Evolutionary conservation across 2,329 filamentous ascomycete species (phyloP).

Genomic region (Fusarium verticillioides): DNA sequence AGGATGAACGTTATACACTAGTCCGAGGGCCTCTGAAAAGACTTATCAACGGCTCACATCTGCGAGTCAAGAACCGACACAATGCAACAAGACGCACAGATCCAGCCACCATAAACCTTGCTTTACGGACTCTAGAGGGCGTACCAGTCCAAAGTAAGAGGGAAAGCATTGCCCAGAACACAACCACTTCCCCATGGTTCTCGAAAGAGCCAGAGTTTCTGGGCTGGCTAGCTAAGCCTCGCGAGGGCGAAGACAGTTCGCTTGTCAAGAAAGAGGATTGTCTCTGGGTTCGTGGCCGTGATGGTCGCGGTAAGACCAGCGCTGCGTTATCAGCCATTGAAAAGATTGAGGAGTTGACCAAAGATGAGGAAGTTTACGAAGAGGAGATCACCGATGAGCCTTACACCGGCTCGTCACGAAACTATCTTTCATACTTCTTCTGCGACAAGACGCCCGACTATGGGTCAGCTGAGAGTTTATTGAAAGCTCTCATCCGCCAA

Average conservation of each 20-base stretch:
- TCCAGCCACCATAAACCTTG: constrained; percentile 45
- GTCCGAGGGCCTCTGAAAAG: constrained; percentile 53
- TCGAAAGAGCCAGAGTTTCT: constrained; percentile 50
- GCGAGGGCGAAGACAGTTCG: not conserved
- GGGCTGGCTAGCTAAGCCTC: constrained; percentile 48
- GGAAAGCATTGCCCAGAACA: constrained; percentile 44
- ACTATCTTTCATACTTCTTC: constrained; percentile 54
- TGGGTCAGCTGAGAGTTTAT: constrained; percentile 53
- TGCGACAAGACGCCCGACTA: constrained; percentile 53
- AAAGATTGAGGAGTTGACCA: constrained; percentile 48
- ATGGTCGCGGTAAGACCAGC: constrained; percentile 56
- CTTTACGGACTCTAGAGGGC: constrained; percentile 50
- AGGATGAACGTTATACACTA: constrained; percentile 51
- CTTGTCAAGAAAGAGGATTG: constrained; percentile 43
- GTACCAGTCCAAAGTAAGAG: constrained; percentile 50
- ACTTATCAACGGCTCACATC: constrained; percentile 50
- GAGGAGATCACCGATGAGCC: constrained; percentile 26
- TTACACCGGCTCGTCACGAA: constrained; percentile 22
- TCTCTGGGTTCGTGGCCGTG: constrained; percentile 54
- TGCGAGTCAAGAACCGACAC: constrained; percentile 51
- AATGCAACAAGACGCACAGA: constrained; percentile 53
- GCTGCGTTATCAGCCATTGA: constrained; percentile 53
- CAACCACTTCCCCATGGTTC: constrained; percentile 53
- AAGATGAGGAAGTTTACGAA: constrained; percentile 46
- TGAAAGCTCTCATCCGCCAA: constrained; percentile 55